Conservation (phyloP, 1,284 basidiomycete species). For the Rhodofomes roseus region DNA sequence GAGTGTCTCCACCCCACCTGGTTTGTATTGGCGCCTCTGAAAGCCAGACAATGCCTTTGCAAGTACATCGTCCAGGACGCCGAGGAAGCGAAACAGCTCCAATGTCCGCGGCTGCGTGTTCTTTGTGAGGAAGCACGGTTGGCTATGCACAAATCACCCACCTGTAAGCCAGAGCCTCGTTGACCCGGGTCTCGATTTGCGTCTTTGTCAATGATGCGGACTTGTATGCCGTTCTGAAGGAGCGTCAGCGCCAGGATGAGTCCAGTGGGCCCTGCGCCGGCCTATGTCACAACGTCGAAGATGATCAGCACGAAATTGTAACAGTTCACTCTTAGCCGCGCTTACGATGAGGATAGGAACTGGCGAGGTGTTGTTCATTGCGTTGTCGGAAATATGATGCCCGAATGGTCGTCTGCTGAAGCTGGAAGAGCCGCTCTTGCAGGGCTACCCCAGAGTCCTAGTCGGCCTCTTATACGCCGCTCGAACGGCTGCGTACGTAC, state of each 20-base stretch:
- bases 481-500: too few species aligned
- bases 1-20: slow-evolving; percentile 6
- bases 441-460: neutral
- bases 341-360: neutral
- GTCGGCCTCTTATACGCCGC: neutral
- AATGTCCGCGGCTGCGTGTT: slow-evolving; percentile 11
- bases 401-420: too few species aligned
- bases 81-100: slow-evolving; percentile 12
- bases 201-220: slow-evolving; percentile 34
- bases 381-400: too few species aligned
- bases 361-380: neutral
- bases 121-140: neutral
- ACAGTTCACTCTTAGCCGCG: too few species aligned
- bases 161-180: slow-evolving; percentile 26
- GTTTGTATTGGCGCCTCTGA: slow-evolving; percentile 8
- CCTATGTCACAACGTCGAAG: slow-evolving; percentile 6
- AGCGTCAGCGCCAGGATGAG: slow-evolving; percentile 17
- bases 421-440: neutral
- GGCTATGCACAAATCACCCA: slow-evolving; percentile 1
- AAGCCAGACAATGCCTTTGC: neutral
- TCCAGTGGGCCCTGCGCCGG: slow-evolving; percentile 20
- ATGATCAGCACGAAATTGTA: too few species aligned
- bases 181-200: slow-evolving; percentile 13
- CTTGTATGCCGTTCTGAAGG: slow-evolving; percentile 17
- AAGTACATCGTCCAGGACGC: slow-evolving; percentile 10